Conservation (phyloP, 177 flowering plant genomes). For the Telopea speciosissima region DNA sequence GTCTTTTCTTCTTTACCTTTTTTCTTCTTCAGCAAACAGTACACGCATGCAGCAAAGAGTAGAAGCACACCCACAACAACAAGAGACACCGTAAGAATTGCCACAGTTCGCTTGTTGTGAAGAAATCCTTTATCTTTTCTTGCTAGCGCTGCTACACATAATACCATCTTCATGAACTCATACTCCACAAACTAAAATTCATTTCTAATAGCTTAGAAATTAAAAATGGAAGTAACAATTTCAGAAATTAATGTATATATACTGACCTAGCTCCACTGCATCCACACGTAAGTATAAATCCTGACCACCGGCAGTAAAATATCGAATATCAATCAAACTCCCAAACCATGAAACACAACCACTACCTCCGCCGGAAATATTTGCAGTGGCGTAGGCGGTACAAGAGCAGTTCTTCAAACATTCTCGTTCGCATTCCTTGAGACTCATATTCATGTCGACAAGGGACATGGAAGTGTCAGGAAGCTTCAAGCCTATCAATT, state of each 20-base stretch:
- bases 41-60: background rate
- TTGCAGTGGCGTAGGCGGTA: background rate
- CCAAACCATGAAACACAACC: background rate
- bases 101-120: background rate
- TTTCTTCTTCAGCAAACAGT: background rate
- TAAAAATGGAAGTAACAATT: background rate
- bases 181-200: too few species aligned
- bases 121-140: background rate
- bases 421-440: background rate
- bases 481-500: background rate
- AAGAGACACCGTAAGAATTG: background rate
- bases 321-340: background rate
- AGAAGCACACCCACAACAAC: background rate
- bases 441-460: background rate
- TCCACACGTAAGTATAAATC: slow-evolving; percentile 1
- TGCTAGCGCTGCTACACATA: background rate
- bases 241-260: background rate
- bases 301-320: background rate
- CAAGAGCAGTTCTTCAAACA: background rate
- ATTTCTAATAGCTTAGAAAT: too few species aligned
- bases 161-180: background rate
- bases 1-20: background rate
- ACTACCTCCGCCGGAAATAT: background rate
- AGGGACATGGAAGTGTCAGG: background rate
- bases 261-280: background rate